Percentiles rank a stretch among this genome's conserved stretches.
phyloP scores from a whole-genome alignment of 1,284 basidiomycete genomes.

The Cutaneotrichosporon curvatum region DNA sequence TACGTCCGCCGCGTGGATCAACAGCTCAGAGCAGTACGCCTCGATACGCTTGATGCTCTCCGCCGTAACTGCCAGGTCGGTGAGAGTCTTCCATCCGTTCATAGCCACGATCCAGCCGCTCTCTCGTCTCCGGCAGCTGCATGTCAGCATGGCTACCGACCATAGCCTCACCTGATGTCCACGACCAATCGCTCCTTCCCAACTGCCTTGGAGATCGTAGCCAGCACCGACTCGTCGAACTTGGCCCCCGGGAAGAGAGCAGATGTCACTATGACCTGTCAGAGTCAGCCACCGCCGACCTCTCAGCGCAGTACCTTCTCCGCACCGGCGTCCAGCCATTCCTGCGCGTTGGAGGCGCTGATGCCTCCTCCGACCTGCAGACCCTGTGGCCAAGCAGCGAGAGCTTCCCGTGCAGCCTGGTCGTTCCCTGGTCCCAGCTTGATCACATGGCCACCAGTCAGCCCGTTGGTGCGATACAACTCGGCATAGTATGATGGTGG shows the following conservation, averaged over 20 bases:
- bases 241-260: conserved; percentile 78
- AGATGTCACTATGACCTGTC: conserved; percentile 90
- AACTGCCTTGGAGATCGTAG: conserved; percentile 58
- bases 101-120: conserved; percentile 89
- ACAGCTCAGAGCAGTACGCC: conserved; percentile 66
- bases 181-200: conserved; percentile 87
- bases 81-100: conserved; percentile 98
- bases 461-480: conserved; percentile 63
- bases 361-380: conserved; percentile 95
- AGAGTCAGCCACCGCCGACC: no score
- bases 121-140: conserved; percentile 72
- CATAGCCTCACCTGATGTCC: conserved; percentile 69
- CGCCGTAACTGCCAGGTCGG: conserved; percentile 78
- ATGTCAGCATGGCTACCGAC: background rate
- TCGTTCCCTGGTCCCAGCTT: conserved; percentile 89
- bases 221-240: conserved; percentile 70
- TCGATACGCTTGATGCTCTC: conserved; percentile 37
- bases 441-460: conserved; percentile 90
- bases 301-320: conserved; percentile 63
- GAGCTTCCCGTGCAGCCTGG: conserved; percentile 71
- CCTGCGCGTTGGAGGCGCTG: conserved; percentile 65
- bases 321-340: conserved; percentile 85
- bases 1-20: conserved; percentile 96
- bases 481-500: conserved; percentile 72
- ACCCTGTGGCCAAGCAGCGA: conserved; percentile 73